Evolutionary conservation across 2,329 filamentous ascomycete genomes (phyloP).

Genomic region (Penicillium carneum): DNA sequence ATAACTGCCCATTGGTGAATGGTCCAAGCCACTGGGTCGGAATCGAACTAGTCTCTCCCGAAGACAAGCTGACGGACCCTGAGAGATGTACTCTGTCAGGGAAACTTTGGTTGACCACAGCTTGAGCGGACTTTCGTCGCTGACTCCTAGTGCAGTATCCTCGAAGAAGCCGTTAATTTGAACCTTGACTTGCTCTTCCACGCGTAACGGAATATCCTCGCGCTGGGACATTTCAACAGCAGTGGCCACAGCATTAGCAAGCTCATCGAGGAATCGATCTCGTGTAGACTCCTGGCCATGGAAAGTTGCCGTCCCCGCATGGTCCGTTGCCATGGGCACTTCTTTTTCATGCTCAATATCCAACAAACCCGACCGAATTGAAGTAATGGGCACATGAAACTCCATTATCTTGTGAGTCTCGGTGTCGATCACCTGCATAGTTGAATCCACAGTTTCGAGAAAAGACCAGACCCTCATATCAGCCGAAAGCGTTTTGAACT

Average conservation of each 20-base stretch:
- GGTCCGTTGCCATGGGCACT: constrained; percentile 43
- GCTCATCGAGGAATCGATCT: constrained; percentile 37
- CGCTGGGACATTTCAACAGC: constrained; percentile 39
- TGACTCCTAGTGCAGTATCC: constrained; percentile 63
- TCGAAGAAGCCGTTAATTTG: constrained; percentile 69
- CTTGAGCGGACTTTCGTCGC: constrained; percentile 49
- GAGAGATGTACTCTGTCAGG: constrained; percentile 59
- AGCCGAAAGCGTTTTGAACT: constrained; percentile 64
- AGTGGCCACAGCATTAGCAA: constrained; percentile 29
- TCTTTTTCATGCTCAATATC: constrained; percentile 46
- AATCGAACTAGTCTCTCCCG: constrained; percentile 58
- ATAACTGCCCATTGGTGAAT: constrained; percentile 43
- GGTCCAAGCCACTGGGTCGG: constrained; percentile 36
- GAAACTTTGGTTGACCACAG: constrained; percentile 43
- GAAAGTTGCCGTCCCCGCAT: constrained; percentile 43
- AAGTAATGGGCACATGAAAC: constrained; percentile 67
- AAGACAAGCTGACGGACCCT: constrained; percentile 64
- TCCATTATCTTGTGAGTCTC: constrained; percentile 57
- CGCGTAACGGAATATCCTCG: constrained; percentile 57
- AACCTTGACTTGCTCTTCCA: constrained; percentile 63
- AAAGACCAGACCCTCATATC: constrained; percentile 69
- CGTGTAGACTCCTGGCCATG: constrained; percentile 41
- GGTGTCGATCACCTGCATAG: constrained; percentile 55
- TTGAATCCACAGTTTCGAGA: constrained; percentile 68
- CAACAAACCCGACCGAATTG: constrained; percentile 50